Conservation (phyloP, 805 yeast species). For the Maudiozyma turicensis region DNA sequence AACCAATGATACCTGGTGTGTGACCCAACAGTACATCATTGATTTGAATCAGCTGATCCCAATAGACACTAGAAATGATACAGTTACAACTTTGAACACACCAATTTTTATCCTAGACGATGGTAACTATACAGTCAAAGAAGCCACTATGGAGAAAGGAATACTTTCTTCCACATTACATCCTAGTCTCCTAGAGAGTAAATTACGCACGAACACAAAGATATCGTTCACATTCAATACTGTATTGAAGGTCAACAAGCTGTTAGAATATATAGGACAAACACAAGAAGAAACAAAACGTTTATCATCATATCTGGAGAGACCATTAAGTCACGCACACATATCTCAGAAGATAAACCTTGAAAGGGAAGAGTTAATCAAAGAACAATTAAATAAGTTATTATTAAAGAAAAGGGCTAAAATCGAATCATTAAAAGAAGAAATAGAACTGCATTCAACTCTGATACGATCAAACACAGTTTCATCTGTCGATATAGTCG, state of each 20-base stretch:
- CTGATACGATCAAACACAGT: background rate
- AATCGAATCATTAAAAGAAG: background rate
- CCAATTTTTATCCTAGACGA: constrained; percentile 21
- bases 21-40: constrained; percentile 7
- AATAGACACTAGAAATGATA: constrained; percentile 7
- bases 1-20: background rate
- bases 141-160: background rate
- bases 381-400: constrained; percentile 3
- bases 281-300: constrained; percentile 12
- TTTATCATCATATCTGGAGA: constrained; percentile 12
- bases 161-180: background rate
- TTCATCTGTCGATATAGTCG: background rate
- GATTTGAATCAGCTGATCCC: constrained; percentile 14
- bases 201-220: constrained; percentile 1
- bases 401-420: constrained; percentile 1
- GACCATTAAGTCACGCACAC: background rate
- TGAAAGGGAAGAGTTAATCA: constrained; percentile 3
- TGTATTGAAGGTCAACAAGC: constrained; percentile 20
- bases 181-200: background rate
- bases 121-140: constrained; percentile 14
- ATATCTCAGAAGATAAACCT: constrained; percentile 3
- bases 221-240: constrained; percentile 22
- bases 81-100: constrained; percentile 7
- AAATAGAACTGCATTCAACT: background rate
- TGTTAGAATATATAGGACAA: constrained; percentile 21